Percentiles rank a stretch among this genome's conserved stretches.
phyloP scores from a whole-genome alignment of 352 stramenopile species.

The Phytophthora tubulina region DNA sequence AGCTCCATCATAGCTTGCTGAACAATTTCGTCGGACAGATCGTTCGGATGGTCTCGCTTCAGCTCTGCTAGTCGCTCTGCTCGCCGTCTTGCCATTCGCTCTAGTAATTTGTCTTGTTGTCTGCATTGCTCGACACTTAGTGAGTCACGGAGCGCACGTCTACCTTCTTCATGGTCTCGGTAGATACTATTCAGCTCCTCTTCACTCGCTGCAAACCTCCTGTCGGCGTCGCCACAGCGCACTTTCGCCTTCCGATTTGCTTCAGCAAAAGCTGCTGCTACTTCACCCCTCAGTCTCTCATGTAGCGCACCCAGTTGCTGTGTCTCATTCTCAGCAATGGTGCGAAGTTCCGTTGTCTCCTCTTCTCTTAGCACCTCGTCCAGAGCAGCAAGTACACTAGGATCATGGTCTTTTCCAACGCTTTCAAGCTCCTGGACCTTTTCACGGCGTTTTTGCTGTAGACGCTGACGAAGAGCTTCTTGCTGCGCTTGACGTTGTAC shows the following conservation, averaged over 20 bases:
- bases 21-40: slow-evolving; percentile 11
- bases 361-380: slow-evolving; percentile 17
- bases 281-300: slow-evolving; percentile 17
- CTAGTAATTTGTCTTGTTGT: slow-evolving; percentile 51
- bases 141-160: slow-evolving; percentile 26
- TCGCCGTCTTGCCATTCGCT: slow-evolving; percentile 35
- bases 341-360: slow-evolving; percentile 10
- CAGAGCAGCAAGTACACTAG: slow-evolving; percentile 10
- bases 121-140: slow-evolving; percentile 41
- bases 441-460: slow-evolving; percentile 18
- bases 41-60: slow-evolving; percentile 17
- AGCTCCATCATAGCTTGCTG: slow-evolving; percentile 20
- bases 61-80: slow-evolving; percentile 23
- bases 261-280: slow-evolving; percentile 29
- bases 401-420: neutral
- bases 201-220: slow-evolving; percentile 17
- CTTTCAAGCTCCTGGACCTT: slow-evolving; percentile 22
- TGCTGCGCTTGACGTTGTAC: slow-evolving; percentile 34
- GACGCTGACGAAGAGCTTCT: slow-evolving; percentile 30
- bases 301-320: slow-evolving; percentile 20
- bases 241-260: slow-evolving; percentile 22
- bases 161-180: slow-evolving; percentile 35
- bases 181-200: slow-evolving; percentile 31
- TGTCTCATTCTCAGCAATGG: slow-evolving; percentile 20
- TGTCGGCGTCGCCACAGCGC: slow-evolving; percentile 26